These are phyloP conservation scores for Fusarium sp. DNA, from an alignment of 2,329 filamentous ascomycete genomes.

Conservation along the genomic window DNA sequence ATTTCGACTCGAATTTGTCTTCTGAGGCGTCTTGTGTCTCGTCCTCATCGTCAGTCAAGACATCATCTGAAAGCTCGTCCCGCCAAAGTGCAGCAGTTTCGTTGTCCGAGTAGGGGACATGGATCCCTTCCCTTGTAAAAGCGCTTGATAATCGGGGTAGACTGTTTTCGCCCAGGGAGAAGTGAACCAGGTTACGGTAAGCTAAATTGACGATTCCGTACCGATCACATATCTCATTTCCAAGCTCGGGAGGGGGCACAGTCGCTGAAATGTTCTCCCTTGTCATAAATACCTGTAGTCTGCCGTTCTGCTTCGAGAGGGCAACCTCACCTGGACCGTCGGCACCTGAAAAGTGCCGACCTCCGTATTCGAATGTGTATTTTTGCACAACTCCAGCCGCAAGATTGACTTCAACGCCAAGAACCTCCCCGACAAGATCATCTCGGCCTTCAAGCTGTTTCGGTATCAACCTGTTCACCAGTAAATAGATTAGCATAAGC, in stretches of 20 bases:
- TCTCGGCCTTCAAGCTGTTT: not conserved
- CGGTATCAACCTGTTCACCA: not conserved
- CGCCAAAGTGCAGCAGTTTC: not conserved
- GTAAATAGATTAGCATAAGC: not conserved
- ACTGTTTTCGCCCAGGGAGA: not conserved
- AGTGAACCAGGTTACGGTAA: not conserved
- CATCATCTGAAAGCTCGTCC: not conserved
- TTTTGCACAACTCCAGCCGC: not conserved
- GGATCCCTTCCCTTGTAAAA: not conserved
- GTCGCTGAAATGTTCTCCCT: not conserved
- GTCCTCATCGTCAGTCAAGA: not conserved
- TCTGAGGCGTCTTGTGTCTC: not conserved
- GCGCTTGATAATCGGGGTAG: not conserved
- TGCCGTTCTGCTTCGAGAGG: not conserved
- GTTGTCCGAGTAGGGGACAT: not conserved
- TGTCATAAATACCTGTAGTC: not conserved
- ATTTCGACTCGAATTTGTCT: not conserved
- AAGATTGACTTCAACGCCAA: not conserved
- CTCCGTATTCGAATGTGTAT: not conserved
- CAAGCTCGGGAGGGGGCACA: not conserved
- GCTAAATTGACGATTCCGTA: not conserved
- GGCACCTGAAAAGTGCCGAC: not conserved
- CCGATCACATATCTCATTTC: not conserved
- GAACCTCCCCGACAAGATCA: not conserved
- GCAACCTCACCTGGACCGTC: not conserved